These are phyloP conservation scores for Pichia deserticola DNA, from an alignment of 805 yeast genomes.

Conservation along the genomic window DNA sequence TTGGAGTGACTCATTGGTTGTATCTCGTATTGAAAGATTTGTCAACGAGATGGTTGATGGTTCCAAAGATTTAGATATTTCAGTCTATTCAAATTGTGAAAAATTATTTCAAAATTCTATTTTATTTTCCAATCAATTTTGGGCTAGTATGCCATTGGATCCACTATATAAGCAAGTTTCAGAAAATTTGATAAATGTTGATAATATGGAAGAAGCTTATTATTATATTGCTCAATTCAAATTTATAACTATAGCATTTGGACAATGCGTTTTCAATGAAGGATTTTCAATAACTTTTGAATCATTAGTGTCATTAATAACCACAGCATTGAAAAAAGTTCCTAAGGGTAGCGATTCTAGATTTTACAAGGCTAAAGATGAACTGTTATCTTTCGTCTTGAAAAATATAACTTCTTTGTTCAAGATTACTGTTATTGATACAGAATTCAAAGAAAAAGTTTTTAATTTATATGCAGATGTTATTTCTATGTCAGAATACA, in stretches of 20 bases:
- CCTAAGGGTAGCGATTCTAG: slow-evolving; percentile 21
- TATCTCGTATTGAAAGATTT: slow-evolving; percentile 18
- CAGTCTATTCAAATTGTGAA: slow-evolving; percentile 18
- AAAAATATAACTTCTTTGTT: slow-evolving; percentile 10
- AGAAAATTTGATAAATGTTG: slow-evolving; percentile 9
- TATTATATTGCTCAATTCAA: slow-evolving; percentile 19
- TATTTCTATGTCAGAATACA: slow-evolving; percentile 14
- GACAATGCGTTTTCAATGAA: slow-evolving; percentile 21
- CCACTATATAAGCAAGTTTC: slow-evolving; percentile 15
- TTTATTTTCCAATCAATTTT: slow-evolving; percentile 22
- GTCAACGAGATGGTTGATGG: slow-evolving; percentile 21
- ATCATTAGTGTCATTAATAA: slow-evolving; percentile 18
- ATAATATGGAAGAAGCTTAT: slow-evolving; percentile 15
- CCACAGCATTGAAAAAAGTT: slow-evolving; percentile 13
- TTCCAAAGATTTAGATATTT: slow-evolving; percentile 4
- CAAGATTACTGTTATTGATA: slow-evolving; percentile 8
- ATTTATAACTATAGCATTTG: slow-evolving; percentile 20
- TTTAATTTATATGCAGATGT: slow-evolving; percentile 11
- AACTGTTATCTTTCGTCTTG: slow-evolving; percentile 28
- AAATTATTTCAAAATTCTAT: slow-evolving; percentile 14
- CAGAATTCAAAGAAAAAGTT: slow-evolving; percentile 2
- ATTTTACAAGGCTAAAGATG: slow-evolving; percentile 39
- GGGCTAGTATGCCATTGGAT: slow-evolving; percentile 20
- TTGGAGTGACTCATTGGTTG: slow-evolving; percentile 15
- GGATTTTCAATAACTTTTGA: slow-evolving; percentile 14